phyloP scores from a whole-genome alignment of 805 yeast species.

The Kluyveromyces nonfermentans region DNA sequence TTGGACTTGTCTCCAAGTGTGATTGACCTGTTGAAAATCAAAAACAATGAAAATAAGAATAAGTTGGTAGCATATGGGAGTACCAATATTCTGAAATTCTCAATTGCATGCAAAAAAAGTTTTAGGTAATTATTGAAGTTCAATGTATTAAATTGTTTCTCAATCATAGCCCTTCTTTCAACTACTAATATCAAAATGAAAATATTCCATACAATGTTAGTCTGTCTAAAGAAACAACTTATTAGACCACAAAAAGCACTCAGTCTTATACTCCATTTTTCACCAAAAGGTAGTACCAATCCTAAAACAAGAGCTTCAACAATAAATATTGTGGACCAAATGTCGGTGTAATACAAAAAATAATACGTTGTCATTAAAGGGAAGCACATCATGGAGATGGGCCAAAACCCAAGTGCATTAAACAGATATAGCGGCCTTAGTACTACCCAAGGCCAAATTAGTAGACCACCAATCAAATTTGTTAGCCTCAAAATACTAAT shows the following conservation, averaged over 20 bases:
- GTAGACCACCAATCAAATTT: conserved; percentile 58
- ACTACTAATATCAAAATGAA: conserved; percentile 47
- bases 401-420: conserved; percentile 37
- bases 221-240: conserved; percentile 77
- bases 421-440: conserved; percentile 32
- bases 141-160: conserved; percentile 31
- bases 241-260: conserved; percentile 49
- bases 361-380: conserved; percentile 72
- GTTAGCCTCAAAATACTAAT: conserved; percentile 40
- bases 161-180: conserved; percentile 39
- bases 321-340: conserved; percentile 76
- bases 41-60: conserved; percentile 44
- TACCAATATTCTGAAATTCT: conserved; percentile 26
- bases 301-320: conserved; percentile 44
- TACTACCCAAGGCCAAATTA: conserved; percentile 42
- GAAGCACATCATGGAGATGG: conserved; percentile 37
- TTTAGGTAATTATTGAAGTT: conserved; percentile 33
- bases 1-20: conserved; percentile 88
- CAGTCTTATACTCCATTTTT: conserved; percentile 27
- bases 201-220: conserved; percentile 81
- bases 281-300: conserved; percentile 32
- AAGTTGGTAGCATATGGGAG: conserved; percentile 49
- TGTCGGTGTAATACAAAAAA: conserved; percentile 81
- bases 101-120: conserved; percentile 29
- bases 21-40: conserved; percentile 67